phyloP scores from a whole-genome alignment of 1,139 yeast genomes.

The Diutina mesorugosa region DNA sequence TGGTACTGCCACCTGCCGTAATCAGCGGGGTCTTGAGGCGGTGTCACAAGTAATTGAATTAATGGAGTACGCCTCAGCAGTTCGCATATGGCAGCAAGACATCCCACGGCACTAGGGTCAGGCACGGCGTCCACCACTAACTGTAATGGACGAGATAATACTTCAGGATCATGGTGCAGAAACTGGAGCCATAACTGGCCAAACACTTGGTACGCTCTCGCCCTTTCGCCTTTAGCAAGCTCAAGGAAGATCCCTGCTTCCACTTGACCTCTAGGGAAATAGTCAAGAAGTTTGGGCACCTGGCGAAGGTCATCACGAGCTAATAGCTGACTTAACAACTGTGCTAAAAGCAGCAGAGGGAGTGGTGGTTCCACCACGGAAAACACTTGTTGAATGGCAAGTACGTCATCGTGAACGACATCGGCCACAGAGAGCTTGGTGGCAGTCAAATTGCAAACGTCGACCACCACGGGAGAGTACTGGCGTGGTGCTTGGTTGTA shows the following conservation, averaged over 20 bases:
- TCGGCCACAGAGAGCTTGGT: neutral
- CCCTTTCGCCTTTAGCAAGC: neutral
- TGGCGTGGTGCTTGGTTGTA: neutral
- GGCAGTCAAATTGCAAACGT: neutral
- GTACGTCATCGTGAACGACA: neutral
- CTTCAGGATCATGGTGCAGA: neutral
- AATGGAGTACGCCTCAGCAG: neutral
- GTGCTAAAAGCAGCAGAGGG: neutral
- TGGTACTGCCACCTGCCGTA: neutral
- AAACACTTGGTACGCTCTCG: neutral
- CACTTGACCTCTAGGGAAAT: neutral
- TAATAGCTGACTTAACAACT: neutral
- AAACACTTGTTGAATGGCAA: neutral
- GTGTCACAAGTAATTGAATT: neutral
- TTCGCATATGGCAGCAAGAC: neutral
- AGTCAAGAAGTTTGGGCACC: neutral
- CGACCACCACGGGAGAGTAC: neutral
- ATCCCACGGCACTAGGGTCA: neutral
- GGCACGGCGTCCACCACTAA: neutral
- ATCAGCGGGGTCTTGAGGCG: neutral
- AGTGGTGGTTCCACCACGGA: constrained; percentile 1
- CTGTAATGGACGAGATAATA: constrained; percentile 1
- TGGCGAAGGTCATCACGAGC: neutral
- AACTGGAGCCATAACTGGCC: neutral
- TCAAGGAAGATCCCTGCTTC: constrained; percentile 1